A percentile compares a stretch with the other conserved stretches of the same genome.
Conservation (phyloP, 805 yeast genomes). For the Candida boleticola region DNA sequence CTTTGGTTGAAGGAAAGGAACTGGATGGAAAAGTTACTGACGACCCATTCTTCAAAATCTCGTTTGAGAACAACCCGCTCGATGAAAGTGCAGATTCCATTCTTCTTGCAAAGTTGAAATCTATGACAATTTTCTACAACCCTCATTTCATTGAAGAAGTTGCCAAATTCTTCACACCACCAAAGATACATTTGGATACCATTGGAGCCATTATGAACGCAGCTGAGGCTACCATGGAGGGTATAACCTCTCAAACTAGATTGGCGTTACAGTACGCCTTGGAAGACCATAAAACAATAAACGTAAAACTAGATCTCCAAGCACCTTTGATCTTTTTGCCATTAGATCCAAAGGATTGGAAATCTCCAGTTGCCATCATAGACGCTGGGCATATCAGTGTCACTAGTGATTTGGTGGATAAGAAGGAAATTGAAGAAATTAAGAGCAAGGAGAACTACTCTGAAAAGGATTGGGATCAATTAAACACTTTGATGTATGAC, state of each 20-base stretch:
- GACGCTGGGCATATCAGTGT: constrained; percentile 96
- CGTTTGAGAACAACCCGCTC: constrained; percentile 84
- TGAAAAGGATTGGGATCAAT: constrained; percentile 68
- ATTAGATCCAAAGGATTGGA: constrained; percentile 70
- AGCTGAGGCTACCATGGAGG: constrained; percentile 93
- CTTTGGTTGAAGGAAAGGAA: not conserved
- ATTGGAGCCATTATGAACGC: constrained; percentile 89
- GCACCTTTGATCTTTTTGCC: constrained; percentile 92
- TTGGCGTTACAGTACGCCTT: constrained; percentile 90
- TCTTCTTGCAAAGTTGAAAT: constrained; percentile 67
- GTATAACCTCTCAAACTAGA: constrained; percentile 83
- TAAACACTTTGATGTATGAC: constrained; percentile 86
- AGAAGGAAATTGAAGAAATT: constrained; percentile 62
- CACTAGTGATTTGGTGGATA: constrained; percentile 74
- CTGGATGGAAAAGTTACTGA: not conserved
- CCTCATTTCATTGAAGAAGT: constrained; percentile 78
- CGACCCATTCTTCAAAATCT: constrained; percentile 76
- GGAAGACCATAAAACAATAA: constrained; percentile 90
- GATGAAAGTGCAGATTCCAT: constrained; percentile 82
- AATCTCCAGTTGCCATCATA: constrained; percentile 84
- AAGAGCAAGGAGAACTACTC: constrained; percentile 59
- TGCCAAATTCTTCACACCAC: constrained; percentile 78
- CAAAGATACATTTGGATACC: constrained; percentile 80
- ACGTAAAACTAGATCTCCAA: constrained; percentile 83
- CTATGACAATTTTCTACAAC: constrained; percentile 89